Conservation (phyloP, 345 rosid genomes). For the Lagerstroemia speciosa region DNA sequence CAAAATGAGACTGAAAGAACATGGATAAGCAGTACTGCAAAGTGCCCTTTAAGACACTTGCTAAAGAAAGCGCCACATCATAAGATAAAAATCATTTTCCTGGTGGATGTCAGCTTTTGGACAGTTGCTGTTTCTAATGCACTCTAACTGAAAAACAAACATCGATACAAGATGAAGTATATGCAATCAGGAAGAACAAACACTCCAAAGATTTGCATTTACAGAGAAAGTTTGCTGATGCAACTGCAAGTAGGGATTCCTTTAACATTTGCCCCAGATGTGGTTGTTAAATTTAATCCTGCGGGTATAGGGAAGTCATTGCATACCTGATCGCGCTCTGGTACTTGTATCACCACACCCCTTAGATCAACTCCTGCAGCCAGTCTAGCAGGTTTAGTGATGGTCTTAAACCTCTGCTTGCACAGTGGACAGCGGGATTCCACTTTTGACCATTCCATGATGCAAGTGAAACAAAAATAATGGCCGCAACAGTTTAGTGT, state of each 20-base stretch:
- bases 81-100: not conserved
- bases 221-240: not conserved
- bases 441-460: slow-evolving; percentile 95
- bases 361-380: slow-evolving; percentile 69
- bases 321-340: slow-evolving; percentile 88
- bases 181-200: not conserved
- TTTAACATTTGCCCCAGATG: not conserved
- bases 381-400: slow-evolving; percentile 74
- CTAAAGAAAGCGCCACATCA: not conserved
- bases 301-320: slow-evolving; percentile 4
- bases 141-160: not conserved
- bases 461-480: slow-evolving; percentile 93
- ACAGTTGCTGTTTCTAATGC: not conserved
- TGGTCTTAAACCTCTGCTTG: slow-evolving; percentile 82
- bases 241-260: not conserved
- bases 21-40: not conserved
- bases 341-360: slow-evolving; percentile 57
- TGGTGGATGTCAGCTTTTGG: not conserved
- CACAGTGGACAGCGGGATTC: slow-evolving; percentile 97
- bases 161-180: not conserved
- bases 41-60: not conserved
- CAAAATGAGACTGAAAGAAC: not conserved
- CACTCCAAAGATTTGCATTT: not conserved
- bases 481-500: slow-evolving; percentile 79
- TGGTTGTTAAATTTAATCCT: not conserved